Evolutionary conservation across 75 land plant genomes (phyloP), one percentile per base, ranked within the genome.

Genomic region (Selaginella moellendorffii): DNA sequence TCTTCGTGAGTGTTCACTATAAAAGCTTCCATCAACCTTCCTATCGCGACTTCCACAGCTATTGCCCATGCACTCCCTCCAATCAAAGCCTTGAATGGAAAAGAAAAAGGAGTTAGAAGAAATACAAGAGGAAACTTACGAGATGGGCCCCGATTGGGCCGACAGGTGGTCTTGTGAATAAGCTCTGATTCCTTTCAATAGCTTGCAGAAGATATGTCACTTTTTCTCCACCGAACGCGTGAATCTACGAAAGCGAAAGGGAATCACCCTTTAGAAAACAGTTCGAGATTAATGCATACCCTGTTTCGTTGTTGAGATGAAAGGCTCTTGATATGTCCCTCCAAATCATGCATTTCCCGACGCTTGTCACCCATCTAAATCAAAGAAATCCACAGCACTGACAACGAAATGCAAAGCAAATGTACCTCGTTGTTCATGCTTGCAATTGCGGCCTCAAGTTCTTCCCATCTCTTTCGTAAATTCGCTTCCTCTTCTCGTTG

Each of bases 121-220:
- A 31, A 61, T 0, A 8, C 22, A 54, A 1, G 28, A 68, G 0
- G 20, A 63, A 24, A 52, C 18, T 31, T 67, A 2, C 92, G 75
- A 88, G 54, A 75, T 92, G 93, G 1, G 80, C 75, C 2, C 97
- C 97, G 71, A 92, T 76, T 24, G 93, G 97, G 30, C 97, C 97
- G 58, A 92, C 72, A 5, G 97, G 97, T 30, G 97, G 83, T 26
- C 64, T 72, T 52, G 62, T 79, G 31, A 92, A 92, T 29, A 64
- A 66, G 1, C 67, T 66, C 20, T 76, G 72, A 24, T 79, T 78
- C 51, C 73, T 69, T 74, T 92, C 97, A 62, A 92, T 78, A 8
- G 62, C 61, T 8, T 70, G 80, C 29, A 92, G 76, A 27, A 92
- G 81, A 1, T 54, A 8, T 2, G 78, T 67, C 27, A 92, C 87